Percentiles rank a stretch among this genome's conserved stretches.
These are phyloP conservation scores for Melaleuca alternifolia DNA, from an alignment of 345 rosid species.

Conservation along the genomic window DNA sequence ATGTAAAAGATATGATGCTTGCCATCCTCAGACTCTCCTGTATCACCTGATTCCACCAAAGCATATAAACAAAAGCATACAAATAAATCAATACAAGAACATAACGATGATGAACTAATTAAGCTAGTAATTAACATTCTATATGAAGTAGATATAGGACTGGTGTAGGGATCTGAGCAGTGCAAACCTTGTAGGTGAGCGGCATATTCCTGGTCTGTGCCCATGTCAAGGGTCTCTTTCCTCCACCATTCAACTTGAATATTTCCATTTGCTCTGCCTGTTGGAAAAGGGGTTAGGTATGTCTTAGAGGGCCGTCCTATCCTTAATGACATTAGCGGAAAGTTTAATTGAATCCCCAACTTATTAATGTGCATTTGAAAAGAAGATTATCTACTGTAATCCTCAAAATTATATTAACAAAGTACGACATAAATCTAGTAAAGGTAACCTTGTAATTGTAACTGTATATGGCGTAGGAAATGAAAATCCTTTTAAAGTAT, in stretches of 20 bases:
- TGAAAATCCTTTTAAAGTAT: not conserved
- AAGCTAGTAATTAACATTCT: not conserved
- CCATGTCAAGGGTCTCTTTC: constrained; percentile 56
- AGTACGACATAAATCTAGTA: not conserved
- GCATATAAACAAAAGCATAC: not conserved
- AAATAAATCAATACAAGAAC: not conserved
- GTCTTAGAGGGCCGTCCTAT: not conserved
- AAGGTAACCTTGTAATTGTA: not conserved
- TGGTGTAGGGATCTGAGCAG: not conserved
- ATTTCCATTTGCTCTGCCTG: constrained; percentile 67
- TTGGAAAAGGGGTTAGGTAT: not conserved
- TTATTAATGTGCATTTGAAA: not conserved
- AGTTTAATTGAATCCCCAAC: not conserved
- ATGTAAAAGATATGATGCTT: constrained; percentile 87
- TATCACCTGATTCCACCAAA: constrained; percentile 23
- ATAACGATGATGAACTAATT: not conserved
- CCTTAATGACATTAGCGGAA: not conserved
- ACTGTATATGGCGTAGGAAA: not conserved
- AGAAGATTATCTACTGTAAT: not conserved
- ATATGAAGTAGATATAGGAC: not conserved
- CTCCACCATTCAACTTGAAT: constrained; percentile 36
- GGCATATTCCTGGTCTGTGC: constrained; percentile 76
- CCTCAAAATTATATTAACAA: not conserved
- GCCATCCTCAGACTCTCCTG: constrained; percentile 83
- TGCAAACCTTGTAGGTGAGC: constrained; percentile 47